Percentiles rank a stretch among this genome's conserved stretches.
These are phyloP conservation scores for Hypericum perforatum DNA, from an alignment of 345 rosid genomes.

Conservation along the genomic window DNA sequence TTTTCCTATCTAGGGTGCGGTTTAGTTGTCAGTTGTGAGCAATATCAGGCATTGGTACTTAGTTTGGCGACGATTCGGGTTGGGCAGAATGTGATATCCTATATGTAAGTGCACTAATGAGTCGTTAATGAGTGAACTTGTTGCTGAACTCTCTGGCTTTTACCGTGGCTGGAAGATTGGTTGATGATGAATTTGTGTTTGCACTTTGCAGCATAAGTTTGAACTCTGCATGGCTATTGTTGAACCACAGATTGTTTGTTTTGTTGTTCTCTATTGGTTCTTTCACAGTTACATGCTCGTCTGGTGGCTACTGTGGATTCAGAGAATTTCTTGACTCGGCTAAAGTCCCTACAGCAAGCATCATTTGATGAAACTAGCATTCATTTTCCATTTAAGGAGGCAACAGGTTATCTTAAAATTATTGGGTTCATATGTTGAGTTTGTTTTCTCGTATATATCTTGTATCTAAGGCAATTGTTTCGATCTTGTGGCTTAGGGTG, in stretches of 20 bases:
- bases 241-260: not conserved
- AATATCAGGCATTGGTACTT: too few relatives aligned
- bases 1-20: too few relatives aligned
- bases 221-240: not conserved
- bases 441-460: not conserved
- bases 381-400: constrained; percentile 76
- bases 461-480: not conserved
- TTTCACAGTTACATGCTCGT: constrained; percentile 47
- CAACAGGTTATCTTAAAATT: constrained; percentile 43
- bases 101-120: too few relatives aligned
- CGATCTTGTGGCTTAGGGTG: constrained; percentile 28
- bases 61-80: too few relatives aligned
- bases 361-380: constrained; percentile 34
- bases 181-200: too few relatives aligned
- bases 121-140: too few relatives aligned
- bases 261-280: not conserved
- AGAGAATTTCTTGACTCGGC: constrained; percentile 47
- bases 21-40: too few relatives aligned
- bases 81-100: too few relatives aligned
- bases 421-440: not conserved
- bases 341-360: constrained; percentile 39
- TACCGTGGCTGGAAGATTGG: too few relatives aligned
- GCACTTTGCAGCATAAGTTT: too few relatives aligned
- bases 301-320: constrained; percentile 64
- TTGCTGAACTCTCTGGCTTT: too few relatives aligned